Evolutionary conservation across 805 yeast species (phyloP), one percentile per base, ranked within the genome.

Genomic region (Hagleromyces aurorensis): DNA sequence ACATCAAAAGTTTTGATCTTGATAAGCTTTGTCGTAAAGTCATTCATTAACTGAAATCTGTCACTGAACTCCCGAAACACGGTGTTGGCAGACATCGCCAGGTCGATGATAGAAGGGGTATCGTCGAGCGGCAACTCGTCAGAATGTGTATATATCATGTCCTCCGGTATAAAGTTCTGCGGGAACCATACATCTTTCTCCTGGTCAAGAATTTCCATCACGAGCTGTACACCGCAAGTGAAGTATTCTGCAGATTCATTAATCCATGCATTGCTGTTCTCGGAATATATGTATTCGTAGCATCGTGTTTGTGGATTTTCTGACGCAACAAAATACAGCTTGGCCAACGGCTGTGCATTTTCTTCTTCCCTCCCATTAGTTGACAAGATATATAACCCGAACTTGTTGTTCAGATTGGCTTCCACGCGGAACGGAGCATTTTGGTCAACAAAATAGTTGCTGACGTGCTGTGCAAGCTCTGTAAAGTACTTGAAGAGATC

Each of bases 401-500:
- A 52, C 20, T 39, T 38, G 28, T 49, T 43, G 28, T 48, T 37
- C 24, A 48, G 36, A 33, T 55, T 55, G 5, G 50, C 44, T 18
- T 29, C 32, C 3, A 54, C 41, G 12, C 36, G 34, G 25, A 41
- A 39, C 5, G 40, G 26, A 15, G 43, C 22, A 3, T 34, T 18
- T n/a, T 37, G 33, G 10, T 41, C 47, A 3, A 23, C 26, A n/a
- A 52, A 40, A 28, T 36, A 50, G 3, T 43, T 34, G 13, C 41
- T 29, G 3, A 53, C 26, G 13, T 39, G 44, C 16, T 38, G 42
- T 22, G 48, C 40, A 8, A 53, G 25, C 26, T 51, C 55, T 3
- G 58, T 55, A 27, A 41, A 54, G 31, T 55, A 55, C 23, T 43
- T 54, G 41, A 55, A 55, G 3, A 55, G 39, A 33, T 55, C 61